These are phyloP conservation scores for Ceraceosorus guamensis DNA, from an alignment of 1,284 basidiomycete genomes.

Conservation along the genomic window DNA sequence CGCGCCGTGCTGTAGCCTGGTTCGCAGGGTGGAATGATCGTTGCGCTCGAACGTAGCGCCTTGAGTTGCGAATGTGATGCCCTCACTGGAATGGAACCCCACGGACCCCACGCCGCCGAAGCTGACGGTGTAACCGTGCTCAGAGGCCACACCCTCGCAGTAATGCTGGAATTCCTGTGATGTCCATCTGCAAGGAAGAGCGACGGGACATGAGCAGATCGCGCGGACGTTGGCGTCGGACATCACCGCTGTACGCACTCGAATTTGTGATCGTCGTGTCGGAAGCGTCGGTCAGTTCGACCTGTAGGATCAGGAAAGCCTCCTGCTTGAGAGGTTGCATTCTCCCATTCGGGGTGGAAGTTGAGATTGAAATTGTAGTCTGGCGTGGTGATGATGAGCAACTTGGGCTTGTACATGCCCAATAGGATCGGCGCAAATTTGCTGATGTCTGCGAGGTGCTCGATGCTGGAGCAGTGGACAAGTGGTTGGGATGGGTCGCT, in stretches of 20 bases:
- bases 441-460: constrained; percentile 72
- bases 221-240: background rate
- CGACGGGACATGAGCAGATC: background rate
- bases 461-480: constrained; percentile 58
- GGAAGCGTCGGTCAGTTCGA: constrained; percentile 56
- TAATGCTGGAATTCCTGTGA: constrained; percentile 1
- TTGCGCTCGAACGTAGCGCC: too few species aligned
- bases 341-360: too few species aligned
- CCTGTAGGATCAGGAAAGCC: constrained; percentile 68
- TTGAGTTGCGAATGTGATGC: too few species aligned
- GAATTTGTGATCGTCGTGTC: constrained; percentile 83
- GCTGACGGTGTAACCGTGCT: constrained; percentile 8
- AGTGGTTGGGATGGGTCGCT: constrained; percentile 5
- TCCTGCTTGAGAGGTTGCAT: constrained; percentile 53
- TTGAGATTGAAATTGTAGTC: constrained; percentile 81
- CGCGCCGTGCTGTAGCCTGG: too few species aligned
- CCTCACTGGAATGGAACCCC: too few species aligned
- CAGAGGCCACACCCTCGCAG: background rate
- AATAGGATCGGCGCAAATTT: constrained; percentile 71
- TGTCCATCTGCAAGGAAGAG: background rate
- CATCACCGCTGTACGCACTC: constrained; percentile 57
- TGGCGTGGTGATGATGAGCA: constrained; percentile 79
- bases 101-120: constrained; percentile 6
- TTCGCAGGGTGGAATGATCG: too few species aligned
- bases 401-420: constrained; percentile 70